These are phyloP conservation scores for Agrocybe pediades DNA, from an alignment of 768 basidiomycete species.

Conservation along the genomic window DNA sequence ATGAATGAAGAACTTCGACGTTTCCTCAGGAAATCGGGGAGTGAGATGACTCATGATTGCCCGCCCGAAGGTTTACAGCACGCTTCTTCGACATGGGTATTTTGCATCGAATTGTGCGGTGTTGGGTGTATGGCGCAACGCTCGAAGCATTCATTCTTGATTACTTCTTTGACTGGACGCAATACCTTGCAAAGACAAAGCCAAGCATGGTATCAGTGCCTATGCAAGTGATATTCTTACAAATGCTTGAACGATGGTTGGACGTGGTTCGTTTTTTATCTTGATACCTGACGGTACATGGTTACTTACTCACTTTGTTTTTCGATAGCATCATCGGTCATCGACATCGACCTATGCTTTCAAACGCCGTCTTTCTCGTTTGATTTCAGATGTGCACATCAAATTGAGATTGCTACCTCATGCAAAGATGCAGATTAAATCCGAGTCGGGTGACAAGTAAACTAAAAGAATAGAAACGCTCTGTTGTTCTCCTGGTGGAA, in stretches of 20 bases:
- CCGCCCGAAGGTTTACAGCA: background rate
- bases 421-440: too few species aligned
- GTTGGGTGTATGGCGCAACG: background rate
- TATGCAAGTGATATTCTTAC: background rate
- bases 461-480: too few species aligned
- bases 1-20: background rate
- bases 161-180: background rate
- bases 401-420: too few species aligned
- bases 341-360: too few species aligned
- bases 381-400: too few species aligned
- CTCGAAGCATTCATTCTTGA: background rate
- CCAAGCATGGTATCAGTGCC: background rate
- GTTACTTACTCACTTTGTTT: too few species aligned
- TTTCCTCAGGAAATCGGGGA: background rate
- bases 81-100: background rate
- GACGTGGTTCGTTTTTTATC: too few species aligned
- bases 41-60: background rate
- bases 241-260: background rate
- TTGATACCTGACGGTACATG: too few species aligned
- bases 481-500: too few species aligned
- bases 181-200: background rate
- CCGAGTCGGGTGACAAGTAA: too few species aligned
- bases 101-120: background rate
- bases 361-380: too few species aligned
- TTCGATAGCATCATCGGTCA: too few species aligned